Percentiles rank a stretch among this genome's conserved stretches.
phyloP scores from a whole-genome alignment of 768 basidiomycete species.

The Paxillus involutus region DNA sequence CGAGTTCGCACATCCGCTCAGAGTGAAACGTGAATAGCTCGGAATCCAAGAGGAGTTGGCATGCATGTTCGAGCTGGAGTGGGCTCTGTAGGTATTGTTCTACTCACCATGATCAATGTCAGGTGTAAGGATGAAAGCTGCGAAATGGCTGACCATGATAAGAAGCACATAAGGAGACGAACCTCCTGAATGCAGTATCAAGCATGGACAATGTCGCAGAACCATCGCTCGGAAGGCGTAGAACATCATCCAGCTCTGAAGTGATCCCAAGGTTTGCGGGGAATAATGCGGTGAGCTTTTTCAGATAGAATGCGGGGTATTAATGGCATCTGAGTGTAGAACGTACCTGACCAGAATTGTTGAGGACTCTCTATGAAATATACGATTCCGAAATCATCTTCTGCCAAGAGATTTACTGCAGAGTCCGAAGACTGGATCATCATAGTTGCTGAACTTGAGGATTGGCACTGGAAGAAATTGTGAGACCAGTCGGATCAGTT shows the following conservation, averaged over 20 bases:
- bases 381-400: constrained; percentile 75
- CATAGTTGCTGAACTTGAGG: constrained; percentile 2
- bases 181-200: constrained; percentile 77
- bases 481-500: no score
- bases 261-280: background rate
- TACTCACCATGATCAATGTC: constrained; percentile 23
- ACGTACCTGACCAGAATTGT: constrained; percentile 89
- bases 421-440: constrained; percentile 18
- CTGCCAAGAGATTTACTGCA: constrained; percentile 27
- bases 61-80: constrained; percentile 82
- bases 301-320: constrained; percentile 7
- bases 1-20: constrained; percentile 84
- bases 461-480: background rate
- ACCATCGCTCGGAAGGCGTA: constrained; percentile 60
- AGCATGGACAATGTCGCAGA: constrained; percentile 67
- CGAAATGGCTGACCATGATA: constrained; percentile 71
- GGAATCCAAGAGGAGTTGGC: constrained; percentile 71
- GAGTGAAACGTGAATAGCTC: constrained; percentile 91
- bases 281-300: constrained; percentile 3
- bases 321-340: constrained; percentile 6
- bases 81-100: constrained; percentile 87
- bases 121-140: constrained; percentile 1
- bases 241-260: constrained; percentile 84
- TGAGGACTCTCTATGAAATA: constrained; percentile 82
- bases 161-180: constrained; percentile 73